These are phyloP conservation scores for Xerocomus cyaneibrunnescens DNA, from an alignment of 1,284 basidiomycete genomes.

Conservation along the genomic window DNA sequence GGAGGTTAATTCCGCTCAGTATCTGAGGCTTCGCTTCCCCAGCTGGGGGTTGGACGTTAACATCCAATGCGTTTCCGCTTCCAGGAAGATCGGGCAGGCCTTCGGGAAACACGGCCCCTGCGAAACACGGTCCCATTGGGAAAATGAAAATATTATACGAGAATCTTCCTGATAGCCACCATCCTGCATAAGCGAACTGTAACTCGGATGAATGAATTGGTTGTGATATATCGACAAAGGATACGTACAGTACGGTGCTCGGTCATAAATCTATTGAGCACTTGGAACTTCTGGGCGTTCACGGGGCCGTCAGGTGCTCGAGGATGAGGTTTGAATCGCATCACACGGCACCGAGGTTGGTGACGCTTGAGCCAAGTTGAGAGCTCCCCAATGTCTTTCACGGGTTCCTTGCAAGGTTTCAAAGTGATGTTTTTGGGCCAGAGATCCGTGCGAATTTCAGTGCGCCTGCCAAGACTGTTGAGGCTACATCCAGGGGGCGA, in stretches of 20 bases:
- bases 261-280: slow-evolving; percentile 43
- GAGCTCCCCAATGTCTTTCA: slow-evolving; percentile 43
- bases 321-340: slow-evolving; percentile 33
- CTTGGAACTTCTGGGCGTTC: slow-evolving; percentile 43
- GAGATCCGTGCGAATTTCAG: slow-evolving; percentile 44
- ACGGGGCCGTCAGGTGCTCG: slow-evolving; percentile 27
- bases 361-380: slow-evolving; percentile 49
- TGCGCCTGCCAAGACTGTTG: slow-evolving; percentile 39
- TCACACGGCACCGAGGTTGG: slow-evolving; percentile 34
- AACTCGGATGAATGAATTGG: slow-evolving; percentile 9
- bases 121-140: slow-evolving; percentile 38
- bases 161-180: slow-evolving; percentile 45
- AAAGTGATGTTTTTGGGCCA: slow-evolving; percentile 56
- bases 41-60: background rate
- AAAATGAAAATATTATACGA: slow-evolving; percentile 56
- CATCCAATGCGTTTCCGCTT: slow-evolving; percentile 17
- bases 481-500: background rate
- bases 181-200: slow-evolving; percentile 58
- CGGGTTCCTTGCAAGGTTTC: slow-evolving; percentile 42
- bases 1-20: slow-evolving; percentile 1
- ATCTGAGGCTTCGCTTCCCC: slow-evolving; percentile 25
- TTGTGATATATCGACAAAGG: slow-evolving; percentile 1
- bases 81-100: slow-evolving; percentile 55
- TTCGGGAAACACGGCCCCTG: slow-evolving; percentile 55
- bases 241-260: slow-evolving; percentile 46